Conservation (phyloP, 1,284 basidiomycete species). For the Omphalotus olearius region DNA sequence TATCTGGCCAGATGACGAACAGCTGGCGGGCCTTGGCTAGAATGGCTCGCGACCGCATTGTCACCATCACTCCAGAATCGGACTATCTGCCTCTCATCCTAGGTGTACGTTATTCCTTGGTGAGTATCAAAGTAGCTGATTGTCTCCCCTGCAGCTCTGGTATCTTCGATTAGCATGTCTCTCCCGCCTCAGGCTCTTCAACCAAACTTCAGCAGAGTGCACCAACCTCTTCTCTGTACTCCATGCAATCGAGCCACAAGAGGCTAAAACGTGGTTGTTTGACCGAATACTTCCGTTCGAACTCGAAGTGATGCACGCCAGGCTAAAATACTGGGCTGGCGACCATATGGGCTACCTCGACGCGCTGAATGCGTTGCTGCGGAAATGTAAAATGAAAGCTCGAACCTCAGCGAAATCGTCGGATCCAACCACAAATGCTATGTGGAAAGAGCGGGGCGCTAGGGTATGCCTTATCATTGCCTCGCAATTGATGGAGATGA, state of each 20-base stretch:
- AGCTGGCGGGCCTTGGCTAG: constrained; percentile 77
- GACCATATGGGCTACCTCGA: constrained; percentile 75
- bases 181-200: constrained; percentile 74
- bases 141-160: constrained; percentile 54
- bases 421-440: constrained; percentile 43
- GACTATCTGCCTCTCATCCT: constrained; percentile 62
- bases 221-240: constrained; percentile 75
- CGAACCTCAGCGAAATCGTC: constrained; percentile 33
- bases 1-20: constrained; percentile 63
- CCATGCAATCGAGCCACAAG: constrained; percentile 47
- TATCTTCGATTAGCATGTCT: constrained; percentile 74
- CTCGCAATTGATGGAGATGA: constrained; percentile 73
- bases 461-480: constrained; percentile 68
- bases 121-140: not conserved
- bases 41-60: constrained; percentile 74
- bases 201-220: constrained; percentile 76
- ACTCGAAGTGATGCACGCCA: constrained; percentile 69
- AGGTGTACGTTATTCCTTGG: constrained; percentile 44
- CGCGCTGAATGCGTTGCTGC: constrained; percentile 73
- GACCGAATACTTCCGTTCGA: constrained; percentile 72
- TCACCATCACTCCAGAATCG: constrained; percentile 49
- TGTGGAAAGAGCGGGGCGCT: constrained; percentile 79
- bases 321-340: constrained; percentile 69
- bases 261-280: constrained; percentile 48
- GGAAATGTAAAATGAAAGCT: constrained; percentile 65